Conservation (phyloP, 129 eudicot genomes). For the Silybum marianum region DNA sequence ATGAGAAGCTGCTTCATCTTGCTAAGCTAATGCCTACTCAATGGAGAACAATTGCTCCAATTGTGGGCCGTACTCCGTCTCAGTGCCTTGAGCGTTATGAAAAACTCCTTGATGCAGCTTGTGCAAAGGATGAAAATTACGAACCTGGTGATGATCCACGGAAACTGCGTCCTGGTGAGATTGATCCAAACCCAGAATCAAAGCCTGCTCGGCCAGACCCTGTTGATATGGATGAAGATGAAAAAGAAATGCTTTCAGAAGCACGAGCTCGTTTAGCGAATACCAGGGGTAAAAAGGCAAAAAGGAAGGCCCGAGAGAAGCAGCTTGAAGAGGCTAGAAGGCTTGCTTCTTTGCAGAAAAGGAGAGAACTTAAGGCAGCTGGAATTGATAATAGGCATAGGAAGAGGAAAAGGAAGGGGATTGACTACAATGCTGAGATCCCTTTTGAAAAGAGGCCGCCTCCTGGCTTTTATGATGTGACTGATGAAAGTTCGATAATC, state of each 20-base stretch:
- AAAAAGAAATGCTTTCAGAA: constrained; percentile 99
- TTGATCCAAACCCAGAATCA: constrained; percentile 95
- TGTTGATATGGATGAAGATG: constrained; percentile 99
- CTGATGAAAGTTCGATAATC: constrained; percentile 75
- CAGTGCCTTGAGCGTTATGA: constrained; percentile 96
- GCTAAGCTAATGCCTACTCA: constrained; percentile 98
- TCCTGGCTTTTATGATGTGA: constrained; percentile 89
- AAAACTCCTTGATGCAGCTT: constrained; percentile 94
- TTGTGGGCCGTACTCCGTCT: constrained; percentile 97
- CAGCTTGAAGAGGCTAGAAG: constrained; percentile 99
- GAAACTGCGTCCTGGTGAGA: constrained; percentile 94
- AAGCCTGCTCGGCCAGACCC: constrained; percentile 99
- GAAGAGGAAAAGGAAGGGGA: constrained; percentile 89
- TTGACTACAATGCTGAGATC: constrained; percentile 94
- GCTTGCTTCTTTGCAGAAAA: constrained; percentile 96
- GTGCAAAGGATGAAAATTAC: constrained; percentile 90
- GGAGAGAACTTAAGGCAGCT: constrained; percentile 98
- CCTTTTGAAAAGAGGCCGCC: constrained; percentile 97
- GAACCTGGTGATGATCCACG: constrained; percentile 95
- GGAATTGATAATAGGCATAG: constrained; percentile 80
- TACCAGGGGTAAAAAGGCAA: constrained; percentile 94
- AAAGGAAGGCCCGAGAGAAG: constrained; percentile 97
- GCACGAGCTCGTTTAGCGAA: constrained; percentile 96
- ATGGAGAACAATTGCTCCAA: constrained; percentile 97
- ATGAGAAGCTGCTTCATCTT: constrained; percentile 91